Evolutionary conservation across 1,139 yeast genomes (phyloP), one percentile per base, ranked within the genome.

Genomic region (Suhomyces taliae): DNA sequence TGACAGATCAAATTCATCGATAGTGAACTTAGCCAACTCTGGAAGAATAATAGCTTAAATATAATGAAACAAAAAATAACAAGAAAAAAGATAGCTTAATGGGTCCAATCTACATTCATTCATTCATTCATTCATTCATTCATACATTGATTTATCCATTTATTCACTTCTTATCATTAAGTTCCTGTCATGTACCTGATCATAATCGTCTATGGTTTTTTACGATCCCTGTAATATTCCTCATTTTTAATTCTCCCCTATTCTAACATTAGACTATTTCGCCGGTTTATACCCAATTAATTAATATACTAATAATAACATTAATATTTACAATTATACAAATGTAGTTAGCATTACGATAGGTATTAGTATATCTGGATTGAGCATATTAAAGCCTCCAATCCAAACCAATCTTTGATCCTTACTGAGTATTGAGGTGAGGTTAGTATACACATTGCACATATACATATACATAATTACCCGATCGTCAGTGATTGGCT

Each of bases 11-110:
- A 29, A 14, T 31, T 44, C 49, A 6, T 44, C 51, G 2, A 46
- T 48, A 34, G 41, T 46, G 41, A 46, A 46, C 36, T 36, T 46
- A 27, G 45, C 49, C 10, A 48, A 41, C 11, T 41, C 49, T 8
- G 51, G 51, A 29, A 43, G 51, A 39, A 46, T 48, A 29, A 41
- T 43, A 14, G 49, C 51, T 43, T 48, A 39, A 29, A 29, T 2
- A 9, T 29, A 11, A 35, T 11, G 41, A 19, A 19, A 19, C 4
- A 19, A 19, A 19, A 19, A 19, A 19, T 19, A 19, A 3, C 3
- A 19, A 19, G 24, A 19, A 19, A 19, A 29, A 5, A 29, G 32
- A 9, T 29, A 11, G n/a, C 32, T 29, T 29, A 9, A 29, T 29
- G 32, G 32, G 32, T 29, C n/a, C 11, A 29, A 9, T 29, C n/a